Percentiles rank a stretch among this genome's conserved stretches.
Conservation (phyloP, 108 stramenopile species). For the Licmophora abbreviata region DNA sequence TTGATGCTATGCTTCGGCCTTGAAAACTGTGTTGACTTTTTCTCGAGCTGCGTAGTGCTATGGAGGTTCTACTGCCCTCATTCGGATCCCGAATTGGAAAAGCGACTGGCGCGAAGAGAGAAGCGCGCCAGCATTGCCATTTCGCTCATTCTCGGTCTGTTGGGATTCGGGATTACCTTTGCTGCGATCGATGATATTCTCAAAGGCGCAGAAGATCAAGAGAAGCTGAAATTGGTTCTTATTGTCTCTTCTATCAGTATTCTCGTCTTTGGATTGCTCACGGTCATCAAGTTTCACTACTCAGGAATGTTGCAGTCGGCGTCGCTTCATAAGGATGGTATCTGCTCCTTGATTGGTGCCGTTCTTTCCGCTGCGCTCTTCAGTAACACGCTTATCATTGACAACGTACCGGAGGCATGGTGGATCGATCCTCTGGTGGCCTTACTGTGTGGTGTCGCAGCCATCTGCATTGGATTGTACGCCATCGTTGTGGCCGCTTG, state of each 20-base stretch:
- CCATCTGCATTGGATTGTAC: slow-evolving; percentile 44
- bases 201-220: slow-evolving; percentile 22
- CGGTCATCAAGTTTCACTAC: slow-evolving; percentile 65
- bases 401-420: slow-evolving; percentile 33
- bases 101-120: slow-evolving; percentile 46
- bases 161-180: slow-evolving; percentile 44
- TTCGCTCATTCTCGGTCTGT: slow-evolving; percentile 47
- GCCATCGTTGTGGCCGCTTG: slow-evolving; percentile 22
- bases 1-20: slow-evolving; percentile 67
- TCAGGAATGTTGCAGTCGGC: slow-evolving; percentile 36
- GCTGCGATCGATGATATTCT: slow-evolving; percentile 41
- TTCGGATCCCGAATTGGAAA: slow-evolving; percentile 32
- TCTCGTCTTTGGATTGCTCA: slow-evolving; percentile 48
- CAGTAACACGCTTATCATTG: slow-evolving; percentile 51
- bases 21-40: slow-evolving; percentile 71
- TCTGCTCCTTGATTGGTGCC: slow-evolving; percentile 71
- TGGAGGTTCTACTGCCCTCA: slow-evolving; percentile 70
- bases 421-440: slow-evolving; percentile 73
- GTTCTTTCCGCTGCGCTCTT: slow-evolving; percentile 51
- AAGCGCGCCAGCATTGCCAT: slow-evolving; percentile 65
- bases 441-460: slow-evolving; percentile 42
- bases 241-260: slow-evolving; percentile 38
- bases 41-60: slow-evolving; percentile 50
- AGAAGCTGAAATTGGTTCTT: slow-evolving; percentile 24
- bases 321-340: slow-evolving; percentile 63